These are phyloP conservation scores for Pyrus betulifolia DNA, from an alignment of 306 rosid genomes.

Conservation along the genomic window DNA sequence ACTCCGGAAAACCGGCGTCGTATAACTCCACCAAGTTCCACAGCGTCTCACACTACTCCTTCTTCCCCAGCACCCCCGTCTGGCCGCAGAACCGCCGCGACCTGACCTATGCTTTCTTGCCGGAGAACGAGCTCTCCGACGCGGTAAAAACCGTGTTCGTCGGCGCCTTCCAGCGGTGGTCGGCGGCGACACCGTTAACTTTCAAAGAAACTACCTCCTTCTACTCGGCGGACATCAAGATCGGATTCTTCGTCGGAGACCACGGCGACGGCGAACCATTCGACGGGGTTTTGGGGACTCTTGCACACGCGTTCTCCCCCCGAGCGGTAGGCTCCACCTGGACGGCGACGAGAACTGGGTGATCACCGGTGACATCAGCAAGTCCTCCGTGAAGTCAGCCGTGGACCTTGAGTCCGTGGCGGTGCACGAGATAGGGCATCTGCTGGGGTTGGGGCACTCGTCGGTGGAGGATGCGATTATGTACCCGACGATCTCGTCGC, in stretches of 20 bases:
- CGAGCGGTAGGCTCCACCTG: slow-evolving; percentile 64
- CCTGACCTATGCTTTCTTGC: slow-evolving; percentile 56
- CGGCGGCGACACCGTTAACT: slow-evolving; percentile 50
- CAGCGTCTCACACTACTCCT: slow-evolving; percentile 57
- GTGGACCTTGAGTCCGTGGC: slow-evolving; percentile 80
- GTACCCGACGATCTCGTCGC: slow-evolving; percentile 66
- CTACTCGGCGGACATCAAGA: slow-evolving; percentile 32
- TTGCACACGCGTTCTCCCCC: slow-evolving; percentile 90
- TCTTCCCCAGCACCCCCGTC: slow-evolving; percentile 46
- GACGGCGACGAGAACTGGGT: slow-evolving; percentile 75
- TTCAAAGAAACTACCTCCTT: slow-evolving; percentile 35
- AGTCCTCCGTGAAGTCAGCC: slow-evolving; percentile 34
- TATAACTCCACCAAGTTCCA: slow-evolving; percentile 26
- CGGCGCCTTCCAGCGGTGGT: slow-evolving; percentile 56
- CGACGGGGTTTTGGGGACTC: slow-evolving; percentile 69
- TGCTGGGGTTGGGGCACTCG: slow-evolving; percentile 77
- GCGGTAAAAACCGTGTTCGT: slow-evolving; percentile 39
- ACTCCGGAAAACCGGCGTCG: slow-evolving; percentile 39
- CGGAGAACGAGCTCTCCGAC: slow-evolving; percentile 30
- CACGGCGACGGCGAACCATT: slow-evolving; percentile 92
- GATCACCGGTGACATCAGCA: slow-evolving; percentile 42
- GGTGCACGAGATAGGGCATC: slow-evolving; percentile 87
- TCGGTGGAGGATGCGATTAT: slow-evolving; percentile 68
- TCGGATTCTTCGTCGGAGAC: slow-evolving; percentile 61
- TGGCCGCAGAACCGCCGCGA: slow-evolving; percentile 51